These are phyloP conservation scores for Geotrichum siamense DNA, from an alignment of 1,139 yeast genomes.

Conservation along the genomic window DNA sequence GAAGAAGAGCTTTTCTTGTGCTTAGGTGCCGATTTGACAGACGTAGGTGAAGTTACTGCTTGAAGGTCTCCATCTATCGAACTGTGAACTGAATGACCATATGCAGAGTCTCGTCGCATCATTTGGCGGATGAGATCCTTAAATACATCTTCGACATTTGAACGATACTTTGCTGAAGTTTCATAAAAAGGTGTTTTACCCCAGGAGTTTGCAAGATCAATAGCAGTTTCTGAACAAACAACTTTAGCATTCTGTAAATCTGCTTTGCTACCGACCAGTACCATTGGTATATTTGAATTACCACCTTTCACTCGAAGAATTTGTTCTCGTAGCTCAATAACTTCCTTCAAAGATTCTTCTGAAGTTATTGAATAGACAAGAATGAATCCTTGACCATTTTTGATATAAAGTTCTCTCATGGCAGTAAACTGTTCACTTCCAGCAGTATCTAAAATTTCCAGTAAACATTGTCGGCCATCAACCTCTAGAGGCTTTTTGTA, in stretches of 20 bases:
- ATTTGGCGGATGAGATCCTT: slow-evolving; percentile 75
- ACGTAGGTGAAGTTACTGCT: slow-evolving; percentile 7
- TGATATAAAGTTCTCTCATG: slow-evolving; percentile 58
- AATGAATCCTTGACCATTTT: slow-evolving; percentile 41
- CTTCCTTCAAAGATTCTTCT: slow-evolving; percentile 70
- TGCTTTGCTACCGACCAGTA: slow-evolving; percentile 42
- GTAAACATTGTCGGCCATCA: slow-evolving; percentile 36
- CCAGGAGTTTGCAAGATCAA: slow-evolving; percentile 75
- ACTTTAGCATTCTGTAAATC: slow-evolving; percentile 72
- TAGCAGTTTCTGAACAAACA: slow-evolving; percentile 34
- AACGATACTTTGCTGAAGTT: slow-evolving; percentile 81
- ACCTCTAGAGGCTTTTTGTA: slow-evolving; percentile 37
- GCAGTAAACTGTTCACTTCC: slow-evolving; percentile 44
- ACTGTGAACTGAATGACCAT: slow-evolving; percentile 18
- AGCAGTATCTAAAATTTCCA: slow-evolving; percentile 43
- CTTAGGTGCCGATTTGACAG: slow-evolving; percentile 6
- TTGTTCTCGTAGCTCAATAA: slow-evolving; percentile 76
- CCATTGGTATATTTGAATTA: slow-evolving; percentile 36
- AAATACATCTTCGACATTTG: slow-evolving; percentile 85
- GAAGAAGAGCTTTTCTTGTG: slow-evolving; percentile 12
- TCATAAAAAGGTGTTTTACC: slow-evolving; percentile 76
- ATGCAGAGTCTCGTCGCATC: slow-evolving; percentile 34
- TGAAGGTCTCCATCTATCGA: slow-evolving; percentile 16
- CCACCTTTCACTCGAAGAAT: slow-evolving; percentile 77
- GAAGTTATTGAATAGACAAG: slow-evolving; percentile 81